Conservation (phyloP, 371 early-diverging fungal species). For the Parasitella parasitica region DNA sequence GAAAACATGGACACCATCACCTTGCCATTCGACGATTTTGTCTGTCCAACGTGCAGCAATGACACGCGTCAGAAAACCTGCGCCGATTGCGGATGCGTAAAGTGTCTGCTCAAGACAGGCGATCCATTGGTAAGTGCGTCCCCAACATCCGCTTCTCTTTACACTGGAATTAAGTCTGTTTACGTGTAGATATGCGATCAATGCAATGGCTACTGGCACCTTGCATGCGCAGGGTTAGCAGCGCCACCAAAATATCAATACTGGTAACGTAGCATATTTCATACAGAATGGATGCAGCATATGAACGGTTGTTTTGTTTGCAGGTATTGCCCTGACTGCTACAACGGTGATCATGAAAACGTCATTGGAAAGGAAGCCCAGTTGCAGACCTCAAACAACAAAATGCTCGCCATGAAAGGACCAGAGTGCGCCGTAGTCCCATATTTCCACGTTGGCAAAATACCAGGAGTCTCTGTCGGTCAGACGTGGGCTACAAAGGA, state of each 20-base stretch:
- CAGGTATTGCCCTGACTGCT: conserved; percentile 57
- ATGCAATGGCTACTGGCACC: conserved; percentile 58
- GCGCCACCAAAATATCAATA: conserved; percentile 47
- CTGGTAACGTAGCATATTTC: conserved; percentile 21
- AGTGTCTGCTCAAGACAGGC: conserved; percentile 52
- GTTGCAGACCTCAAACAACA: background rate
- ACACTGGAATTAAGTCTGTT: too few relatives aligned
- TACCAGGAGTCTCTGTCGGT: conserved; percentile 65
- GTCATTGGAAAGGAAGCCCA: conserved; percentile 41
- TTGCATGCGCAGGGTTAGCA: conserved; percentile 43
- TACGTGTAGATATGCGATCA: conserved; percentile 55
- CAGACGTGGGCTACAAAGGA: conserved; percentile 50
- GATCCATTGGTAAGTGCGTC: conserved; percentile 49
- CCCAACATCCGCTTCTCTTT: too few relatives aligned
- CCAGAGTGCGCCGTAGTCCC: conserved; percentile 41
- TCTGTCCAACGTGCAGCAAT: conserved; percentile 44
- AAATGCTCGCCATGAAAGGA: conserved; percentile 1
- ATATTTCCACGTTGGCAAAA: conserved; percentile 47
- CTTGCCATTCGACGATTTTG: conserved; percentile 1
- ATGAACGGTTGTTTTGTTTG: background rate
- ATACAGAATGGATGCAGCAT: background rate
- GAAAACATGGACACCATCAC: background rate
- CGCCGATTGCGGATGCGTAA: conserved; percentile 53
- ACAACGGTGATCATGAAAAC: conserved; percentile 37
- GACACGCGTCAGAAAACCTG: conserved; percentile 44